Evolutionary conservation across 208 protist species (phyloP).

Genomic region (Trypanosoma boissoni): DNA sequence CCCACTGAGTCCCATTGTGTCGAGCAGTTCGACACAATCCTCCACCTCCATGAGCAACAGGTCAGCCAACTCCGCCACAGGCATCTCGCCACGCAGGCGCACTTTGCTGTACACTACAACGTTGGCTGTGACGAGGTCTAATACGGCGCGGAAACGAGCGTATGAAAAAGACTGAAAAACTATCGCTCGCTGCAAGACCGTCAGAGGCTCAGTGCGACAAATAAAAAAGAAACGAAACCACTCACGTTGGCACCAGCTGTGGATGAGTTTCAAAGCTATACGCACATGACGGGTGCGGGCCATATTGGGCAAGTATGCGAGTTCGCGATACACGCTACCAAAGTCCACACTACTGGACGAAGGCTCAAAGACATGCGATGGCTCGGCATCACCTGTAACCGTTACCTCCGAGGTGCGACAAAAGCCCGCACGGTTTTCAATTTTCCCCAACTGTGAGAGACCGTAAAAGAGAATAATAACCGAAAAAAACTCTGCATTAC

Average conservation of each 20-base stretch:
- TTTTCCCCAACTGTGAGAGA: constrained; percentile 69
- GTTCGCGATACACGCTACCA: constrained; percentile 66
- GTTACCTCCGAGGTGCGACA: constrained; percentile 33
- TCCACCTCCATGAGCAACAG: constrained; percentile 47
- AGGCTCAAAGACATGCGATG: constrained; percentile 38
- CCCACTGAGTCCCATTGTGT: constrained; percentile 49
- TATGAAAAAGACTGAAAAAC: constrained; percentile 87
- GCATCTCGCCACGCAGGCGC: constrained; percentile 43
- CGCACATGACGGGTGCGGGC: constrained; percentile 55
- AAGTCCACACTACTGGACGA: constrained; percentile 64
- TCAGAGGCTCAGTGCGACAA: constrained; percentile 41
- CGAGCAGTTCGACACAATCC: constrained; percentile 57
- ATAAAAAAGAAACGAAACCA: constrained; percentile 78
- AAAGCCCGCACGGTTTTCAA: constrained; percentile 74
- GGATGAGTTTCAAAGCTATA: constrained; percentile 49
- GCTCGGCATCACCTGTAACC: constrained; percentile 14
- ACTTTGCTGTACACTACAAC: constrained; percentile 53
- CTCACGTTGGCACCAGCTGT: constrained; percentile 60
- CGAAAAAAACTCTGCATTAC: constrained; percentile 75
- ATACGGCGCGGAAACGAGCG: constrained; percentile 68
- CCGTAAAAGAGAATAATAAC: constrained; percentile 78
- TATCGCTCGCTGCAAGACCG: constrained; percentile 64
- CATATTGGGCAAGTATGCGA: constrained; percentile 65
- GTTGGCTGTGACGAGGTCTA: constrained; percentile 77
- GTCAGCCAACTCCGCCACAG: constrained; percentile 38